Evolutionary conservation across 345 rosid genomes (phyloP).

Genomic region (Eucalyptus guilfoylei): DNA sequence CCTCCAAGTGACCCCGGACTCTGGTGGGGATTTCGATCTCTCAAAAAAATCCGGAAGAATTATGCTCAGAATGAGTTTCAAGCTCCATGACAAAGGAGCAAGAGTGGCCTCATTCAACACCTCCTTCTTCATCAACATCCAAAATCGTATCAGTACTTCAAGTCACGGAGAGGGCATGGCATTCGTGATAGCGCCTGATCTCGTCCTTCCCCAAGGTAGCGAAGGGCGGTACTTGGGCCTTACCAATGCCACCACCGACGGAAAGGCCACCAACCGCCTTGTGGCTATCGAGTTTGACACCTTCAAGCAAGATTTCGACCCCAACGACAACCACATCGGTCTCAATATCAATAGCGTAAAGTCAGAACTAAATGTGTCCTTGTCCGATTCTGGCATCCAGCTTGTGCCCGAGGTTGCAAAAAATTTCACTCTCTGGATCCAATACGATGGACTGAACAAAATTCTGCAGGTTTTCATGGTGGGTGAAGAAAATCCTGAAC

Average conservation of each 20-base stretch:
- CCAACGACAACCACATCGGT: conserved; percentile 36
- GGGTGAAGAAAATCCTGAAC: background rate
- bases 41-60: conserved; percentile 24
- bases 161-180: conserved; percentile 35
- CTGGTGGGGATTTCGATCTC: conserved; percentile 8
- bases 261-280: conserved; percentile 18
- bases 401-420: background rate
- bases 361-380: conserved; percentile 4
- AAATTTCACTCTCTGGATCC: conserved; percentile 21
- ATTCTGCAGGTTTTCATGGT: conserved; percentile 19
- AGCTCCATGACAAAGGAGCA: conserved; percentile 14
- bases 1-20: conserved; percentile 43
- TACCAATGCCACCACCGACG: conserved; percentile 42
- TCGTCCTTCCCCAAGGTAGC: conserved; percentile 15
- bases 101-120: conserved; percentile 43
- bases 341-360: conserved; percentile 28
- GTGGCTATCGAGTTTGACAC: conserved; percentile 51
- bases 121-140: conserved; percentile 33
- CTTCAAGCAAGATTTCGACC: conserved; percentile 24
- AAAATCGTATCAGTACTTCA: background rate
- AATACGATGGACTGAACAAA: conserved; percentile 9
- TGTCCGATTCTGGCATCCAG: conserved; percentile 5
- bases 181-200: conserved; percentile 34
- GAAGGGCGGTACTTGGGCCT: conserved; percentile 32
- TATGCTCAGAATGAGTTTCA: conserved; percentile 11